Percentiles rank a stretch among this genome's conserved stretches.
phyloP scores from a whole-genome alignment of 1,284 basidiomycete species.

The Tausonia pullulans region DNA sequence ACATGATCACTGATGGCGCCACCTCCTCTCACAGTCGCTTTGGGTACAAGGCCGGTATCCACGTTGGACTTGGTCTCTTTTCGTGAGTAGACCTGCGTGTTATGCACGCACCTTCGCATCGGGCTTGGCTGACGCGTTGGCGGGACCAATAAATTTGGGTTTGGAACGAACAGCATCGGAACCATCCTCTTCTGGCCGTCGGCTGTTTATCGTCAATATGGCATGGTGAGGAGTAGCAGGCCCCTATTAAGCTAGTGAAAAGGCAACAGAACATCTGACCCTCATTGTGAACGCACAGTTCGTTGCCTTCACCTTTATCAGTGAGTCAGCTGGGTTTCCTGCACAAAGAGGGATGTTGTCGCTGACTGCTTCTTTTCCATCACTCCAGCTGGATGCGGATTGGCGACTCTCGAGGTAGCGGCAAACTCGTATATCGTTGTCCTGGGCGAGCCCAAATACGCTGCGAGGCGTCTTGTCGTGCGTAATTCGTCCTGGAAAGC shows the following conservation, averaged over 20 bases:
- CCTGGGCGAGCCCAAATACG: slow-evolving; percentile 24
- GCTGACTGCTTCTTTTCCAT: no score
- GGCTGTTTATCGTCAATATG: slow-evolving; percentile 21
- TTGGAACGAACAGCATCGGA: slow-evolving; percentile 19
- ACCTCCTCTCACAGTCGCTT: neutral
- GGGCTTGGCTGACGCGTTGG: neutral
- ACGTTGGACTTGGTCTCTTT: slow-evolving; percentile 24
- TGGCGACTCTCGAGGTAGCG: slow-evolving; percentile 26
- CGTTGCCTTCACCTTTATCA: slow-evolving; percentile 26
- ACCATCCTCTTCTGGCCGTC: slow-evolving; percentile 28
- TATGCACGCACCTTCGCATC: neutral
- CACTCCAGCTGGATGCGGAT: neutral
- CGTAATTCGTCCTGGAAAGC: no score
- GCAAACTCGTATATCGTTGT: slow-evolving; percentile 28
- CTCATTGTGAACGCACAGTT: slow-evolving; percentile 10
- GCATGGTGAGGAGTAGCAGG: neutral
- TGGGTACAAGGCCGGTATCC: slow-evolving; percentile 29
- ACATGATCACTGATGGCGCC: neutral
- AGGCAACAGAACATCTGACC: no score
- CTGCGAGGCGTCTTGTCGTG: slow-evolving; percentile 22
- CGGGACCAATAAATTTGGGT: neutral
- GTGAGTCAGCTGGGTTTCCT: slow-evolving; percentile 17
- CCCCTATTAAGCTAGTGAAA: no score
- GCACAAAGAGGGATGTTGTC: no score
- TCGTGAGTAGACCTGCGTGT: neutral